These are phyloP conservation scores for Neurospora discreta DNA, from an alignment of 495 filamentous ascomycete genomes.

Conservation along the genomic window DNA sequence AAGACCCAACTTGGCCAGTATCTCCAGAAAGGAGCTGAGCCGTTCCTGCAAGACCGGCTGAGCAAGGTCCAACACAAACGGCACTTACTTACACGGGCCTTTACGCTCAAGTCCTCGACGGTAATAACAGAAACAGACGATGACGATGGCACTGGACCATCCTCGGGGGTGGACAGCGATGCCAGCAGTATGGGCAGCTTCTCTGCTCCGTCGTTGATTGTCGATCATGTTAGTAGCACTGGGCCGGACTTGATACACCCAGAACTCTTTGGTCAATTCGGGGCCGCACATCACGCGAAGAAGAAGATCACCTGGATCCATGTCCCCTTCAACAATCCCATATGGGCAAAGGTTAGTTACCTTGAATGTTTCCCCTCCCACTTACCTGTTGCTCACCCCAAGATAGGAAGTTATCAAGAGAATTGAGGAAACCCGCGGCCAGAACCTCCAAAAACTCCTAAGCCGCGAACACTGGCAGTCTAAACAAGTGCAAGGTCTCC, in stretches of 20 bases:
- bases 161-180: slow-evolving; percentile 1
- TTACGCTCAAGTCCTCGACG: slow-evolving; percentile 1
- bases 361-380: slow-evolving; percentile 6
- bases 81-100: slow-evolving; percentile 3
- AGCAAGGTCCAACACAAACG: slow-evolving; percentile 15
- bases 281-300: not conserved
- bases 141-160: not conserved
- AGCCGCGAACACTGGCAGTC: slow-evolving; percentile 38
- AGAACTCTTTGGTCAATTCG: not conserved
- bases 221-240: not conserved
- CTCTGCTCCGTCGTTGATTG: not conserved
- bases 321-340: slow-evolving; percentile 52
- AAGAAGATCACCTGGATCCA: slow-evolving; percentile 56
- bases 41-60: slow-evolving; percentile 29
- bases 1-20: slow-evolving; percentile 41
- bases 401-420: slow-evolving; percentile 27
- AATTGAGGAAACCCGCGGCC: slow-evolving; percentile 21
- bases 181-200: not conserved
- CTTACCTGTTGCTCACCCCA: slow-evolving; percentile 15
- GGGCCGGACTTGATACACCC: not conserved
- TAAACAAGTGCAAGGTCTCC: slow-evolving; percentile 34
- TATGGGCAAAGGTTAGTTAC: slow-evolving; percentile 46
- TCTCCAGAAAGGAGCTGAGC: slow-evolving; percentile 31
- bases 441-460: slow-evolving; percentile 33
- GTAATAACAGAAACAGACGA: slow-evolving; percentile 9